Conservation (phyloP, 371 early-diverging fungal genomes). For the Haplosporangium sp. region DNA sequence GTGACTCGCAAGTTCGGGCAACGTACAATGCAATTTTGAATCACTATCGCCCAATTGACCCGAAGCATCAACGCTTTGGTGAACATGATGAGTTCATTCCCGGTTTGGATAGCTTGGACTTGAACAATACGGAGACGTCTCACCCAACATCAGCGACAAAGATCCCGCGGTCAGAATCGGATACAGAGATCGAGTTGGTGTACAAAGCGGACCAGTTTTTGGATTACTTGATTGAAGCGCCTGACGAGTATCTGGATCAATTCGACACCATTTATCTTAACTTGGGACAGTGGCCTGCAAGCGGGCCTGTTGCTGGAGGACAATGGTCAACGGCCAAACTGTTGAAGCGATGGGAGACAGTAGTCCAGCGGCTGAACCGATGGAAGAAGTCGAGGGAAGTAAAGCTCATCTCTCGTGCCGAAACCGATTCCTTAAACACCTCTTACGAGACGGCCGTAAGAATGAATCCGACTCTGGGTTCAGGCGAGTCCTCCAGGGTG, state of each 20-base stretch:
- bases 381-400: slow-evolving; percentile 24
- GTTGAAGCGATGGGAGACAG: slow-evolving; percentile 30
- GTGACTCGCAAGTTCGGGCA: slow-evolving; percentile 40
- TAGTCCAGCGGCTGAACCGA: slow-evolving; percentile 20
- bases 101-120: not conserved
- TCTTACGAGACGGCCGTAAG: not conserved
- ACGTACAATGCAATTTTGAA: slow-evolving; percentile 40
- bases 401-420: not conserved
- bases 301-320: slow-evolving; percentile 39
- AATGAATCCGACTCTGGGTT: not conserved
- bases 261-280: slow-evolving; percentile 42
- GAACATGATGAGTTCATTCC: slow-evolving; percentile 29
- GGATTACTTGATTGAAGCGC: slow-evolving; percentile 9
- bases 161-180: slow-evolving; percentile 1
- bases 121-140: not conserved
- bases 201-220: slow-evolving; percentile 46
- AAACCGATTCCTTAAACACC: no score
- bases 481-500: slow-evolving; percentile 16
- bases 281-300: slow-evolving; percentile 47
- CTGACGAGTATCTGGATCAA: slow-evolving; percentile 26
- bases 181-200: slow-evolving; percentile 24
- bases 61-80: slow-evolving; percentile 8
- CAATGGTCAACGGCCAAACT: slow-evolving; percentile 38
- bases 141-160: not conserved
- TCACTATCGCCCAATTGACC: slow-evolving; percentile 37